These are phyloP conservation scores for Russula vinacea DNA, from an alignment of 768 basidiomycete species.

Conservation along the genomic window DNA sequence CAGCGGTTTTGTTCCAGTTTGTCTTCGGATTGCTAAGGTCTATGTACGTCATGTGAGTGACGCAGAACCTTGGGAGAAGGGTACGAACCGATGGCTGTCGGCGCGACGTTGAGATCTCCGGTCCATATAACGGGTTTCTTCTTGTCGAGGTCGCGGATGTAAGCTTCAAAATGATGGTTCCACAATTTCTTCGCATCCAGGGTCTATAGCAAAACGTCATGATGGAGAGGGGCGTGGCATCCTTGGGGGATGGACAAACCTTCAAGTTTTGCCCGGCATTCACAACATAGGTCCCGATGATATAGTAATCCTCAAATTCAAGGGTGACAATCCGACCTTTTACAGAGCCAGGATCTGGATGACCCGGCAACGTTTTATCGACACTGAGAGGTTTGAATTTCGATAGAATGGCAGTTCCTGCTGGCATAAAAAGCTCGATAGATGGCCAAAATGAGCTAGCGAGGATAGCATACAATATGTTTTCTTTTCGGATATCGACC, in stretches of 20 bases:
- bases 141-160: slow-evolving; percentile 68
- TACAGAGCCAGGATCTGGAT: slow-evolving; percentile 58
- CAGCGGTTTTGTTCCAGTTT: slow-evolving; percentile 88
- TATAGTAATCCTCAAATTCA: slow-evolving; percentile 68
- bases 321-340: slow-evolving; percentile 79
- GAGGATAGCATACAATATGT: slow-evolving; percentile 55
- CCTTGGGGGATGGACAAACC: slow-evolving; percentile 29
- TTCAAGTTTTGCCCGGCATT: slow-evolving; percentile 79
- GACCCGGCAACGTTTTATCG: slow-evolving; percentile 65
- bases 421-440: slow-evolving; percentile 39
- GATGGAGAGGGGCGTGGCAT: not conserved
- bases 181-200: slow-evolving; percentile 73
- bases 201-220: slow-evolving; percentile 46
- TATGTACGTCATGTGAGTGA: slow-evolving; percentile 32
- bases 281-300: slow-evolving; percentile 80
- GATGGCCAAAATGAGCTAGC: not conserved
- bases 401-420: slow-evolving; percentile 77
- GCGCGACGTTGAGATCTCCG: slow-evolving; percentile 86
- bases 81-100: slow-evolving; percentile 61
- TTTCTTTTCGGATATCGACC: slow-evolving; percentile 77
- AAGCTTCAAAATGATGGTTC: slow-evolving; percentile 72
- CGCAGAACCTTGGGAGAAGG: not conserved
- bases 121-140: slow-evolving; percentile 86
- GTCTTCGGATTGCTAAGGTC: slow-evolving; percentile 65
- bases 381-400: slow-evolving; percentile 70